These are phyloP conservation scores for Bryoglossum gracile DNA, from an alignment of 495 filamentous ascomycete genomes.

Conservation along the genomic window DNA sequence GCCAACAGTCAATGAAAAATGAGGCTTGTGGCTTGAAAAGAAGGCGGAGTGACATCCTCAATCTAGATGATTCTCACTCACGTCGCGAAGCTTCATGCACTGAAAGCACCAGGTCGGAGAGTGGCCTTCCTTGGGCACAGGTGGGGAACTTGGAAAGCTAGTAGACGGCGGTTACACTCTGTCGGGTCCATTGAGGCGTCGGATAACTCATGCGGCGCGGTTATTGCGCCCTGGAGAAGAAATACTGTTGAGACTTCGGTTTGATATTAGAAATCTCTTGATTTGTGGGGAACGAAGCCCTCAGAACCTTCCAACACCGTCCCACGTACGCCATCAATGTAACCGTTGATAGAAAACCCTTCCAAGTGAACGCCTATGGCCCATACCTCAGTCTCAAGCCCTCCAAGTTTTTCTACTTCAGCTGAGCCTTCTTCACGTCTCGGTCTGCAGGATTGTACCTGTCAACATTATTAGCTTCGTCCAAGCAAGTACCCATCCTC, in stretches of 20 bases:
- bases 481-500: neutral
- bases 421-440: conserved; percentile 23
- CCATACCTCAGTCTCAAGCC: conserved; percentile 1
- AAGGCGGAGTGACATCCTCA: conserved; percentile 4
- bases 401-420: conserved; percentile 8
- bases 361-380: conserved; percentile 8
- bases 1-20: neutral
- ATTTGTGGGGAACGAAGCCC: conserved; percentile 3
- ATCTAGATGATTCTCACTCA: neutral
- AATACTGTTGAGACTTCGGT: conserved; percentile 3
- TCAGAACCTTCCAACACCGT: conserved; percentile 19
- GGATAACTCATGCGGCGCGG: conserved; percentile 1
- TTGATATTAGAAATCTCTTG: conserved; percentile 13
- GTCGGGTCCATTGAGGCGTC: neutral
- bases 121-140: conserved; percentile 1
- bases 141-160: no score
- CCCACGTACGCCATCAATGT: conserved; percentile 15
- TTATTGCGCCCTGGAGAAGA: neutral
- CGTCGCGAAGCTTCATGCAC: conserved; percentile 6
- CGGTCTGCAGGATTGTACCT: conserved; percentile 29
- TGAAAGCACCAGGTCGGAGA: conserved; percentile 13
- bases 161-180: conserved; percentile 5
- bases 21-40: conserved; percentile 10
- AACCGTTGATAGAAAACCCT: conserved; percentile 9
- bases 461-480: conserved; percentile 1